Evolutionary conservation across 129 eudicot genomes (phyloP), one percentile per base, ranked within the genome.

Genomic region (Flaveria linearis): DNA sequence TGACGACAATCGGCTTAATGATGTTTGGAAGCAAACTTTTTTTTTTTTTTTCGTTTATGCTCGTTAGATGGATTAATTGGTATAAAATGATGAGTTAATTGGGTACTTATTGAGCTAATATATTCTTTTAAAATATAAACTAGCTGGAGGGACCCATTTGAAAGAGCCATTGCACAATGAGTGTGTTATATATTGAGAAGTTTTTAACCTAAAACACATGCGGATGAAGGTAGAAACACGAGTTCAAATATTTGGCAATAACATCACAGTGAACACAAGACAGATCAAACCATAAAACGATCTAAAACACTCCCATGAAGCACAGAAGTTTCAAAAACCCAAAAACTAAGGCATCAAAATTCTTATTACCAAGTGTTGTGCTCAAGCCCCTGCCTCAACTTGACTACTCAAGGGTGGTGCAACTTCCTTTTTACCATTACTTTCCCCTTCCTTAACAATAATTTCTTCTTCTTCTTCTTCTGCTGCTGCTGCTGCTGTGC

Each of bases 401-500:
- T 75, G 81, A 45, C 20, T 47, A 72, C 82, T 77, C 46, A 64
- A 70, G 0, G 87, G 86, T 83, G 76, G 71, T 69, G 69, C 83
- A 25, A 17, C 72, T 76, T 86, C 80, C 58, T 66, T 79, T 33
- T 79, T 79, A 13, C 49, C 73, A 36, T 10, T 36, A 55, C 69
- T 41, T 70, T 75, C 76, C 25, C 39, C 39, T 33, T 33, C 39
- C 39, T 33, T 28, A 28, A 28, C 4, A 0, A 33, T 33, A 4
- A 42, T 79, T 62, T 80, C 85, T 60, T 72, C 68, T 17, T 22
- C 49, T 42, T 86, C 94, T 58, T 85, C 94, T 49, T 88, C n/a
- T n/a, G n/a, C n/a, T n/a, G n/a, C n/a, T n/a, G n/a, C n/a, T n/a
- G n/a, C n/a, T n/a, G n/a, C 89, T 0, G 90, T 81, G 25, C 88